Percentiles rank a stretch among this genome's conserved stretches.
These are phyloP conservation scores for Tricholoma sp. DNA, from an alignment of 768 basidiomycete species.

Conservation along the genomic window DNA sequence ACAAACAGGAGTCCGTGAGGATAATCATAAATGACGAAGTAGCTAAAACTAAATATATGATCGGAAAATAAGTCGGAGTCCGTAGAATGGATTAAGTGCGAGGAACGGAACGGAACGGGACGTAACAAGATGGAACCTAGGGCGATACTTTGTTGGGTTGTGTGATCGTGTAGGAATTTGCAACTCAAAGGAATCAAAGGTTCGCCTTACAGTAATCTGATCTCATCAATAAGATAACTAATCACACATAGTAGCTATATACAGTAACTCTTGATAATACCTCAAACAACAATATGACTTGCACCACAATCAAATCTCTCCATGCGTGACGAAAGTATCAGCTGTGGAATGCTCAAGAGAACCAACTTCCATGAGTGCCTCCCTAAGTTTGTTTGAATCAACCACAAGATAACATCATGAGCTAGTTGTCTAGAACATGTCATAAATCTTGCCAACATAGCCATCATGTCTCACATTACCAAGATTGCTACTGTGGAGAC, in stretches of 20 bases:
- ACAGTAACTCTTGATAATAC: slow-evolving; percentile 20
- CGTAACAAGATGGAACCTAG: no score
- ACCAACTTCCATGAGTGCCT: slow-evolving; percentile 14
- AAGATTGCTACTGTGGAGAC: slow-evolving; percentile 21
- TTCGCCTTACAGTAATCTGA: neutral
- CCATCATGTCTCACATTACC: slow-evolving; percentile 23
- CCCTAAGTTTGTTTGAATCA: neutral
- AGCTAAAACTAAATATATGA: no score
- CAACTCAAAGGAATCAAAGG: slow-evolving; percentile 14
- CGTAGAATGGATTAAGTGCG: no score
- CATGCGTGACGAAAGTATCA: slow-evolving; percentile 3
- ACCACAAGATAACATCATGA: neutral
- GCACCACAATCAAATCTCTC: slow-evolving; percentile 12
- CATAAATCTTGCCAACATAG: slow-evolving; percentile 4
- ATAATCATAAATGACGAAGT: no score
- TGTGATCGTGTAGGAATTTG: slow-evolving; percentile 21
- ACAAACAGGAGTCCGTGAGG: no score
- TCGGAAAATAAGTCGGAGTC: no score
- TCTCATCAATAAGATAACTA: neutral
- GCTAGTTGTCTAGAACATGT: slow-evolving; percentile 26
- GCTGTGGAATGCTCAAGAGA: slow-evolving; percentile 11
- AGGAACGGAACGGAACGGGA: no score
- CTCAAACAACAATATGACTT: slow-evolving; percentile 17
- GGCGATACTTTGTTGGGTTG: slow-evolving; percentile 18
- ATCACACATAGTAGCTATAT: slow-evolving; percentile 12